Conservation (phyloP, 805 yeast genomes). For the Saccharomycopsis microspora region DNA sequence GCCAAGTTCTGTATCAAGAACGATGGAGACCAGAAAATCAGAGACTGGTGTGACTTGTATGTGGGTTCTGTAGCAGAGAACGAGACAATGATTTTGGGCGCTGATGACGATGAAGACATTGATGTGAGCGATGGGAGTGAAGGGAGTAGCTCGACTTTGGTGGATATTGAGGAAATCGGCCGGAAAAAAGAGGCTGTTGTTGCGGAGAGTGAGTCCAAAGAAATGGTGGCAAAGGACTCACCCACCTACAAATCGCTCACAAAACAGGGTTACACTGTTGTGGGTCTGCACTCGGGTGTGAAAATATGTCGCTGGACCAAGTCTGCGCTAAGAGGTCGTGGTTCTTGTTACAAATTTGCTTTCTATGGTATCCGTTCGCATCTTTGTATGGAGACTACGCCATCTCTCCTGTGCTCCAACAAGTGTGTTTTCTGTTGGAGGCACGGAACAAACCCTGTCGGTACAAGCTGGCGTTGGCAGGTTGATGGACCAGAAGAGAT, state of each 20-base stretch:
- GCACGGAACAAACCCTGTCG: constrained; percentile 95
- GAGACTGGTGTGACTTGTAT: constrained; percentile 58
- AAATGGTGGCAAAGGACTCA: constrained; percentile 84
- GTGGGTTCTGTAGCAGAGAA: constrained; percentile 54
- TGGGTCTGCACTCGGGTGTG: constrained; percentile 92
- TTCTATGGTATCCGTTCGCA: constrained; percentile 86
- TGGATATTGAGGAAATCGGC: constrained; percentile 88
- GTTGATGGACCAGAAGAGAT: constrained; percentile 82
- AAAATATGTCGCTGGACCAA: constrained; percentile 95
- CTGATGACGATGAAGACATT: constrained; percentile 20
- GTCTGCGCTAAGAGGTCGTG: constrained; percentile 86
- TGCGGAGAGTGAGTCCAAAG: constrained; percentile 32
- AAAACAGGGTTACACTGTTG: constrained; percentile 87
- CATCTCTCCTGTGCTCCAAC: constrained; percentile 85
- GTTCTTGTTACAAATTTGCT: constrained; percentile 88
- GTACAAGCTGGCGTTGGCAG: constrained; percentile 95
- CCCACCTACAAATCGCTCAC: constrained; percentile 84
- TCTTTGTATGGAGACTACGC: constrained; percentile 93
- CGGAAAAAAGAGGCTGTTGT: constrained; percentile 16
- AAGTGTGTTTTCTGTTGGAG: constrained; percentile 97
- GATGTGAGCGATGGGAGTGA: constrained; percentile 26
- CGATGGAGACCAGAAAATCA: constrained; percentile 45
- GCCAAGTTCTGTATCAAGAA: constrained; percentile 77
- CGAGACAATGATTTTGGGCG: constrained; percentile 46
- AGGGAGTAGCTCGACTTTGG: constrained; percentile 33